Evolutionary conservation across 2,329 filamentous ascomycete species (phyloP).

Genomic region (Botryotinia convoluta): DNA sequence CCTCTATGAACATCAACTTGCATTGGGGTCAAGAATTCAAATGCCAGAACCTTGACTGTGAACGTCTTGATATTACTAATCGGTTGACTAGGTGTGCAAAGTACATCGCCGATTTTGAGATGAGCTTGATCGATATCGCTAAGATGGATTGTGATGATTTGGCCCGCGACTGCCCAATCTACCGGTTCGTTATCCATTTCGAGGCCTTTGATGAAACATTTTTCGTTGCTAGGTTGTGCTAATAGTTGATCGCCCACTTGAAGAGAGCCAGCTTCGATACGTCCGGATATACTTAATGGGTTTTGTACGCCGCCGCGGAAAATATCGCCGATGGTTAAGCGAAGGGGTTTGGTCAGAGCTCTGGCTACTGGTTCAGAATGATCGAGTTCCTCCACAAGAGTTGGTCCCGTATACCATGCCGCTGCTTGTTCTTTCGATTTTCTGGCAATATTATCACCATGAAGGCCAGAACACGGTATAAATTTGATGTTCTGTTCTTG

Average conservation of each 20-base stretch:
- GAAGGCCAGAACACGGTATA: conserved; percentile 84
- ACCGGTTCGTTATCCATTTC: conserved; percentile 69
- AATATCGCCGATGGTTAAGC: conserved; percentile 84
- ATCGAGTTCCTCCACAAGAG: conserved; percentile 81
- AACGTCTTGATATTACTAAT: conserved; percentile 72
- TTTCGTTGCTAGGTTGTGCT: conserved; percentile 78
- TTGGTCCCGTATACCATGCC: conserved; percentile 78
- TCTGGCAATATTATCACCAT: conserved; percentile 78
- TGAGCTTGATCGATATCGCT: conserved; percentile 81
- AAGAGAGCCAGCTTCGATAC: conserved; percentile 78
- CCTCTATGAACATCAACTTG: conserved; percentile 86
- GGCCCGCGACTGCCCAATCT: conserved; percentile 91
- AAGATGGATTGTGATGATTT: conserved; percentile 82
- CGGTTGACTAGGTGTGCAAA: conserved; percentile 68
- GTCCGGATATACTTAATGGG: conserved; percentile 80
- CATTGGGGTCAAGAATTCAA: conserved; percentile 87
- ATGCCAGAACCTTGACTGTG: conserved; percentile 80
- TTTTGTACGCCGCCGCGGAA: conserved; percentile 78
- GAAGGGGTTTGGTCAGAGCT: conserved; percentile 73
- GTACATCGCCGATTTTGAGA: conserved; percentile 77
- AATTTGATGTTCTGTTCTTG: conserved; percentile 77
- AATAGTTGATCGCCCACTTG: conserved; percentile 81
- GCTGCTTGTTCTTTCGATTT: conserved; percentile 54
- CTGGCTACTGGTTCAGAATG: conserved; percentile 70
- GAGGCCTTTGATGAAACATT: conserved; percentile 76